phyloP scores from a whole-genome alignment of 2,329 filamentous ascomycete species.

The Hymenotorrendiella dingleyae region DNA sequence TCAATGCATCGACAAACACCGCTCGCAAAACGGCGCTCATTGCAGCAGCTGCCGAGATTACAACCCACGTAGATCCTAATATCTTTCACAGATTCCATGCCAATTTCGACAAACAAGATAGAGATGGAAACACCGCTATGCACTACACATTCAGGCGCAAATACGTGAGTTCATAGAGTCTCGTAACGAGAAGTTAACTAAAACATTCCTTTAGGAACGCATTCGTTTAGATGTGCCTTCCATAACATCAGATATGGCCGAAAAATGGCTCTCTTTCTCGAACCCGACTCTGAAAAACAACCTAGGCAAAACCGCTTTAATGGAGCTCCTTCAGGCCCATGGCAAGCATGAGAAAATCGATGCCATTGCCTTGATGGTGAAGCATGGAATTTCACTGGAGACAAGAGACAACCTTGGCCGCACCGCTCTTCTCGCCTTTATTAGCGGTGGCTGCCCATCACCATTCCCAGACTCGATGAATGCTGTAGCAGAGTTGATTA shows the following conservation, averaged over 20 bases:
- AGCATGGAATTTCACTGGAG: conserved; percentile 7
- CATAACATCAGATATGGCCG: not conserved
- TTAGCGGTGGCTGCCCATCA: too few species aligned
- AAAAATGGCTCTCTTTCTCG: too few species aligned
- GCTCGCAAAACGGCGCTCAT: conserved; percentile 8
- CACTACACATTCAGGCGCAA: conserved; percentile 4
- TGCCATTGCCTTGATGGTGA: conserved; percentile 2
- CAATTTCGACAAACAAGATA: conserved; percentile 6
- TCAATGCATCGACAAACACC: conserved; percentile 3
- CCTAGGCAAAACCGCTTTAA: conserved; percentile 4
- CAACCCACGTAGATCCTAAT: too few species aligned
- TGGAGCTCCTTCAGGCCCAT: too few species aligned
- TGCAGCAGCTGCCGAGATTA: too few species aligned
- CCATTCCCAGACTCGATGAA: too few species aligned
- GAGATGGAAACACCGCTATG: conserved; percentile 10
- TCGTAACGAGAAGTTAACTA: too few species aligned
- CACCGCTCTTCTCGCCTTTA: conserved; percentile 4
- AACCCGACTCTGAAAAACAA: conserved; percentile 6
- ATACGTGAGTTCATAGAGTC: not conserved
- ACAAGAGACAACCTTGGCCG: conserved; percentile 4
- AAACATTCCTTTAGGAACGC: too few species aligned
- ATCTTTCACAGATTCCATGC: too few species aligned
- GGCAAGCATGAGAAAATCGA: too few species aligned
- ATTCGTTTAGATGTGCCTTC: too few species aligned
- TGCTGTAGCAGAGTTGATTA: conserved; percentile 1